phyloP scores from a whole-genome alignment of 108 stramenopile genomes.

The Cyclostephanos tholiformis region DNA sequence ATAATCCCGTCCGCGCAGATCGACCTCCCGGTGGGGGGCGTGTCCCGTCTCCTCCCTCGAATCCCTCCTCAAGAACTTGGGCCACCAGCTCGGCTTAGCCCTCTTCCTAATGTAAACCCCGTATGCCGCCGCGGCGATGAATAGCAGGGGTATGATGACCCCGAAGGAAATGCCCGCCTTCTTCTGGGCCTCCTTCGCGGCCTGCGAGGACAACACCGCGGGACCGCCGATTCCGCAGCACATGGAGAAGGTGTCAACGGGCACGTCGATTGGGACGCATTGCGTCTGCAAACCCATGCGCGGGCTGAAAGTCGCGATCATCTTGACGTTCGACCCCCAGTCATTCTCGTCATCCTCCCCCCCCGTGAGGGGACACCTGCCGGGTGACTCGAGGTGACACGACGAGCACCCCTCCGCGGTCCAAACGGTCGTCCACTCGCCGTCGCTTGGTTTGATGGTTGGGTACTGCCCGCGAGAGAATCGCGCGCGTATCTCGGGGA shows the following conservation, averaged over 20 bases:
- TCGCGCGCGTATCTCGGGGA: constrained; percentile 44
- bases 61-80: constrained; percentile 41
- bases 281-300: constrained; percentile 35
- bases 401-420: constrained; percentile 39
- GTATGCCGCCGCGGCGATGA: constrained; percentile 21
- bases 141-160: constrained; percentile 23
- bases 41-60: constrained; percentile 48
- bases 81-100: constrained; percentile 51
- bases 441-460: constrained; percentile 21
- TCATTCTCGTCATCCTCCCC: background rate
- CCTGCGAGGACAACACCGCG: constrained; percentile 13
- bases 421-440: constrained; percentile 44
- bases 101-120: constrained; percentile 48
- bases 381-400: constrained; percentile 39
- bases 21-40: constrained; percentile 52
- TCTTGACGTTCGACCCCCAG: constrained; percentile 42
- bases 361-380: constrained; percentile 29
- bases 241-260: constrained; percentile 41
- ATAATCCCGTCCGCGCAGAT: constrained; percentile 50
- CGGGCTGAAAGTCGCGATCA: constrained; percentile 42
- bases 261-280: constrained; percentile 18
- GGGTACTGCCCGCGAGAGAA: constrained; percentile 49
- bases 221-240: constrained; percentile 52
- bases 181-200: constrained; percentile 9
- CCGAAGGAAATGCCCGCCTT: constrained; percentile 36